Evolutionary conservation across 192 early-diverging fungal species (phyloP).

Genomic region (Spinellus fusiger): DNA sequence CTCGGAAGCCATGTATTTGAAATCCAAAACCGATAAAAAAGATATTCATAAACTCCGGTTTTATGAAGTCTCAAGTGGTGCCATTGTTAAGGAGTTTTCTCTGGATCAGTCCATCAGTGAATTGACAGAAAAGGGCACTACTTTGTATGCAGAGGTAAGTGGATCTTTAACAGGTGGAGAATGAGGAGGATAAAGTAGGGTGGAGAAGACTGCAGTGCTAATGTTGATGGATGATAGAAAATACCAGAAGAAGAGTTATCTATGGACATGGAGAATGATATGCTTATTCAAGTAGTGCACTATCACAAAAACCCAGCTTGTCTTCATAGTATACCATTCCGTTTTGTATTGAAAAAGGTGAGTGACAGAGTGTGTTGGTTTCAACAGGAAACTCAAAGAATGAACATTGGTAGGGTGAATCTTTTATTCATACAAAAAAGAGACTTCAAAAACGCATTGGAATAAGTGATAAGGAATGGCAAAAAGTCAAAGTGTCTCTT

Average conservation of each 20-base stretch:
- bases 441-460: conserved; percentile 66
- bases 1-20: not conserved
- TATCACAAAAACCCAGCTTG: conserved; percentile 66
- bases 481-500: conserved; percentile 54
- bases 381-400: not conserved
- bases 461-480: conserved; percentile 77
- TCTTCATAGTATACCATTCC: conserved; percentile 80
- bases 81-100: conserved; percentile 23
- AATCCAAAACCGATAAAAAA: conserved; percentile 13
- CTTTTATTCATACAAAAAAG: conserved; percentile 61
- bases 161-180: not conserved
- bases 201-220: too few species aligned
- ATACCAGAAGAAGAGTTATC: conserved; percentile 42
- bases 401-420: conserved; percentile 44
- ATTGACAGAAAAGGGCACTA: conserved; percentile 12
- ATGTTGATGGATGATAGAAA: conserved; percentile 18
- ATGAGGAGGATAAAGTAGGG: not conserved
- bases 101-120: conserved; percentile 18
- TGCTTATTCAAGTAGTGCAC: conserved; percentile 66
- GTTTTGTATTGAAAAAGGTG: conserved; percentile 56
- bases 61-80: conserved; percentile 14
- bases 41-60: conserved; percentile 5
- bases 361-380: not conserved
- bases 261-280: conserved; percentile 31
- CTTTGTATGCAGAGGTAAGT: conserved; percentile 55